Conservation (phyloP, 2,329 filamentous ascomycete species). For the Fusarium concolor region DNA sequence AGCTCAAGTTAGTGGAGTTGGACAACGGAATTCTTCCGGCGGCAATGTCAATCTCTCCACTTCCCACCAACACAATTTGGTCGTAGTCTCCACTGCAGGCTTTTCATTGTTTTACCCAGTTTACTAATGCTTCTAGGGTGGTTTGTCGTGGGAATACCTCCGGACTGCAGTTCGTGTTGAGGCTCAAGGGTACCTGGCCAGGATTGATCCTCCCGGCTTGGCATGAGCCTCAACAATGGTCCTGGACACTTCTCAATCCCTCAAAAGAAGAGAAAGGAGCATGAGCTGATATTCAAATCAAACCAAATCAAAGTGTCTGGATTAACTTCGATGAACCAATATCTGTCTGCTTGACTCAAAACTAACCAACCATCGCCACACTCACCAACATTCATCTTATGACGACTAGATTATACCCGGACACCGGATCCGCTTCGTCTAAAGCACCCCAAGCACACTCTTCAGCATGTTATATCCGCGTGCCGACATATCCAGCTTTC, state of each 20-base stretch:
- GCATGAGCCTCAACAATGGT: conserved; percentile 18
- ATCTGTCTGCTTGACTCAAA: conserved; percentile 17
- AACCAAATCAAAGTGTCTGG: not conserved
- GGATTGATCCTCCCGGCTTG: conserved; percentile 32
- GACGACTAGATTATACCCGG: conserved; percentile 25
- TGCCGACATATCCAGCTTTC: conserved; percentile 40
- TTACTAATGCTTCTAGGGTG: conserved; percentile 12
- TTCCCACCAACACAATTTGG: conserved; percentile 21
- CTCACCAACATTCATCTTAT: conserved; percentile 15
- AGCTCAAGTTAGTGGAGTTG: conserved; percentile 8
- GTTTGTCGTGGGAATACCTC: conserved; percentile 14
- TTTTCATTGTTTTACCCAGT: not conserved
- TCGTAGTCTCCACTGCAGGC: conserved; percentile 25
- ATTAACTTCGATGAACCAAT: not conserved
- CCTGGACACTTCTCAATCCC: not conserved
- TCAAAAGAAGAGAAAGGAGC: not conserved
- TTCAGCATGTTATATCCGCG: conserved; percentile 13
- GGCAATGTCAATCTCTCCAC: conserved; percentile 19
- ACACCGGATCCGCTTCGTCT: conserved; percentile 25
- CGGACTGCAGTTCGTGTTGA: conserved; percentile 17
- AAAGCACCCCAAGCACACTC: conserved; percentile 14
- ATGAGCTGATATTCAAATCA: not conserved
- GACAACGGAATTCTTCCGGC: conserved; percentile 29
- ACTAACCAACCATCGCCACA: conserved; percentile 21
- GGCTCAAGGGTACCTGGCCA: conserved; percentile 13